Evolutionary conservation across 2,329 filamentous ascomycete species (phyloP).

Genomic region (Chaetomium olivaceum): DNA sequence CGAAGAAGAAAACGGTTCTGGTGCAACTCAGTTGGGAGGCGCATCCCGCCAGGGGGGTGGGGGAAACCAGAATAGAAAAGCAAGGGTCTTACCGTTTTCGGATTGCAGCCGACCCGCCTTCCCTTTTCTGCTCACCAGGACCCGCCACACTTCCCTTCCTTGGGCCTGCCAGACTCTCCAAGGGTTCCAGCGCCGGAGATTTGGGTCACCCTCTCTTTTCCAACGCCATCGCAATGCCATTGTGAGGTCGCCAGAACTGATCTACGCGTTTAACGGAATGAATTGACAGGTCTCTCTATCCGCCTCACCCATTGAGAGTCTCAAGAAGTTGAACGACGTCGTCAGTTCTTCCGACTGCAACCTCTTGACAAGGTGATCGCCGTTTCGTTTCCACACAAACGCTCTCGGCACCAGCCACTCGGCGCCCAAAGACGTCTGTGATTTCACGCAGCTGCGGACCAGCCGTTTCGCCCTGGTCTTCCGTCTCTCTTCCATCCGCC

Average conservation of each 20-base stretch:
- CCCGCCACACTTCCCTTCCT: not conserved
- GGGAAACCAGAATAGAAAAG: not conserved
- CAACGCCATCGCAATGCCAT: slow-evolving; percentile 1
- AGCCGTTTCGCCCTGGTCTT: slow-evolving; percentile 16
- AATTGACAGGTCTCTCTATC: not conserved
- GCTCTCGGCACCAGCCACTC: slow-evolving; percentile 24
- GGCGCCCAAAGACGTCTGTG: slow-evolving; percentile 13
- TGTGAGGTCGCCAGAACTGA: not conserved
- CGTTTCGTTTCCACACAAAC: slow-evolving; percentile 25
- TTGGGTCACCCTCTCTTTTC: not conserved
- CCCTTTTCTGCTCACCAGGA: not conserved
- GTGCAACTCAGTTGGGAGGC: not conserved
- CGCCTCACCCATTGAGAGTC: not conserved
- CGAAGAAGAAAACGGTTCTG: not conserved
- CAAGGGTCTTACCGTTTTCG: slow-evolving; percentile 15
- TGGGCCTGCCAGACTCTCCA: not conserved
- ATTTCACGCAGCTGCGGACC: slow-evolving; percentile 12
- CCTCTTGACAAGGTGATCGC: slow-evolving; percentile 15
- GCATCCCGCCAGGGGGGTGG: not conserved
- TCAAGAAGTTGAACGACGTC: not conserved
- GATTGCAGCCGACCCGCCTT: slow-evolving; percentile 11
- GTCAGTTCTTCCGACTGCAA: not conserved
- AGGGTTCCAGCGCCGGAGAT: not conserved
- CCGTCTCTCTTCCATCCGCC: slow-evolving; percentile 18
- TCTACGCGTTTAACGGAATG: not conserved